Evolutionary conservation across 306 rosid species (phyloP).

Genomic region (Pterocarpus santalinus): DNA sequence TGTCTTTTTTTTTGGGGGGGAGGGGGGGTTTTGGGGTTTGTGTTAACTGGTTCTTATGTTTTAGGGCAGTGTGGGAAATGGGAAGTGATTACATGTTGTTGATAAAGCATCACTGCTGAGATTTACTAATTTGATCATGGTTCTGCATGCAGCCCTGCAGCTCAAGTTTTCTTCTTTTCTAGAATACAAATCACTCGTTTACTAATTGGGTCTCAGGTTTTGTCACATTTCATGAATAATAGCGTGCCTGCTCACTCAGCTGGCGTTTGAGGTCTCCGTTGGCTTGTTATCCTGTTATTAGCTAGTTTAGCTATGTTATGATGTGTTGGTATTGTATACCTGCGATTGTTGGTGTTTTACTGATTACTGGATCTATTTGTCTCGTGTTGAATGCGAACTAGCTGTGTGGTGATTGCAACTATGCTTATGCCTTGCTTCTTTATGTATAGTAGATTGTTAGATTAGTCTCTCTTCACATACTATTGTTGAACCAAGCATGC

Average conservation of each 20-base stretch:
- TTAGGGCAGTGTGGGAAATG: background rate
- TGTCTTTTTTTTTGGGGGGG: background rate
- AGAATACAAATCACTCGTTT: conserved; percentile 13
- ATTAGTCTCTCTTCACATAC: conserved; percentile 20
- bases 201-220: conserved; percentile 35
- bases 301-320: background rate
- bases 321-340: background rate
- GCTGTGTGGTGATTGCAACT: conserved; percentile 12
- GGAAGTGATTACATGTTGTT: conserved; percentile 23
- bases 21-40: background rate
- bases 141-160: conserved; percentile 51
- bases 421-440: conserved; percentile 25
- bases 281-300: conserved; percentile 26
- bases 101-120: conserved; percentile 17
- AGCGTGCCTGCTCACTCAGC: too few species aligned
- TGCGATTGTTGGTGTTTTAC: conserved; percentile 25
- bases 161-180: conserved; percentile 21
- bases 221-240: too few species aligned
- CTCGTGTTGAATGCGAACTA: conserved; percentile 28
- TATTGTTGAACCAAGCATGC: conserved; percentile 3
- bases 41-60: background rate
- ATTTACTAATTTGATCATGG: conserved; percentile 48
- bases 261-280: conserved; percentile 23
- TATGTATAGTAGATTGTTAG: background rate
- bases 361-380: conserved; percentile 45